phyloP scores from a whole-genome alignment of 176 grass and related monocot species.

The Echinochloa phyllopogon region DNA sequence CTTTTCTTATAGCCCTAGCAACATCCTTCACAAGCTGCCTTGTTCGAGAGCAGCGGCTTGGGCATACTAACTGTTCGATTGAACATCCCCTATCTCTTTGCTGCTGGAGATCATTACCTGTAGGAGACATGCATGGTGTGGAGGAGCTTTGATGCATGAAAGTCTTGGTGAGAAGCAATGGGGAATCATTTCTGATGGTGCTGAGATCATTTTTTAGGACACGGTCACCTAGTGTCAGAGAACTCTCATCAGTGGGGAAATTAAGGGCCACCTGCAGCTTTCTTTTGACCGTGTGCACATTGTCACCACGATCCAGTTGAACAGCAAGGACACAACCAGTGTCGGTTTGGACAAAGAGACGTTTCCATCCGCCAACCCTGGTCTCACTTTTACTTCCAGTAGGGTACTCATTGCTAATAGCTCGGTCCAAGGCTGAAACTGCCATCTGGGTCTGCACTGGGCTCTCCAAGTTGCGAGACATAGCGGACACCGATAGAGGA shows the following conservation, averaged over 20 bases:
- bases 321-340: conserved; percentile 63
- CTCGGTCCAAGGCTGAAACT: conserved; percentile 58
- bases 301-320: conserved; percentile 67
- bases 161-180: conserved; percentile 69
- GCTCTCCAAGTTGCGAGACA: conserved; percentile 70
- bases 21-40: conserved; percentile 78
- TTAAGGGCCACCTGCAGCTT: conserved; percentile 72
- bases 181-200: conserved; percentile 65
- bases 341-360: conserved; percentile 73
- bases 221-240: conserved; percentile 68
- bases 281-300: conserved; percentile 75
- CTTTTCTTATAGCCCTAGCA: conserved; percentile 63
- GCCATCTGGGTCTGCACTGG: conserved; percentile 78
- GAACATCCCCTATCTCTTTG: conserved; percentile 59
- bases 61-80: conserved; percentile 69
- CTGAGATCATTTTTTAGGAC: conserved; percentile 81
- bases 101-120: conserved; percentile 56
- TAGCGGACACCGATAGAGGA: conserved; percentile 10
- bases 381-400: conserved; percentile 40
- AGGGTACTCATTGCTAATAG: conserved; percentile 52
- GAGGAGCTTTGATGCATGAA: conserved; percentile 78
- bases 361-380: conserved; percentile 57
- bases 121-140: conserved; percentile 71
- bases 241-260: conserved; percentile 70
- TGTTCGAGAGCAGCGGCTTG: conserved; percentile 46